Conservation (phyloP, 352 stramenopile genomes). For the Phytopythium litorale region DNA sequence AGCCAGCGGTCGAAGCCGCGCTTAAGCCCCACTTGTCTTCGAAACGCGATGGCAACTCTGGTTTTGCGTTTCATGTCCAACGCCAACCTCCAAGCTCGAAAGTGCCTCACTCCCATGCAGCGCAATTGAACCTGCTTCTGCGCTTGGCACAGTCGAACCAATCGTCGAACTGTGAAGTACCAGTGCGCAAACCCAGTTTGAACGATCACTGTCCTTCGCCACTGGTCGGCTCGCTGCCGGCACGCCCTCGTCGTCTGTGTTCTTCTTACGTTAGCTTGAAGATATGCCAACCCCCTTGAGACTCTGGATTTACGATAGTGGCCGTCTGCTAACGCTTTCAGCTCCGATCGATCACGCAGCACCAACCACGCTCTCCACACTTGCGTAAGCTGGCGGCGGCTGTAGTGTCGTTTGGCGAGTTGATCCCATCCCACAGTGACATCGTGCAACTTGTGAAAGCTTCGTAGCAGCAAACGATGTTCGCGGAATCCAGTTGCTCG, state of each 20-base stretch:
- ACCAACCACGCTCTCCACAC: neutral
- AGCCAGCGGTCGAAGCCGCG: constrained; percentile 8
- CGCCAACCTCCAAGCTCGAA: constrained; percentile 6
- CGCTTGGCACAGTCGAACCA: neutral
- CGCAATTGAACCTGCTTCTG: neutral
- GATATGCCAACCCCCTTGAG: neutral
- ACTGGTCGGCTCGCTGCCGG: neutral
- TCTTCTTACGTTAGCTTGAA: neutral
- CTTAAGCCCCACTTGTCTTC: neutral
- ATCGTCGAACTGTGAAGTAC: neutral
- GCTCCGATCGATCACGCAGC: neutral
- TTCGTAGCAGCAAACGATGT: neutral
- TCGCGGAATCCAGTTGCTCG: neutral
- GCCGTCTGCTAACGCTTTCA: neutral
- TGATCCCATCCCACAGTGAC: neutral
- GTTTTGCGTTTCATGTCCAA: constrained; percentile 4
- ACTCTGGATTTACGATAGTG: neutral
- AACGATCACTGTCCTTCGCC: neutral
- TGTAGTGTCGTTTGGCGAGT: neutral
- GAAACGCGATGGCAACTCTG: neutral
- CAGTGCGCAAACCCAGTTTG: neutral
- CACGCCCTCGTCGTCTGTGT: neutral
- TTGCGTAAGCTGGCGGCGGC: neutral
- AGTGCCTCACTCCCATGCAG: neutral
- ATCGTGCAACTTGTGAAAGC: neutral